Conservation (phyloP, 2,329 filamentous ascomycete species). For the Mycosphaerella sp. region DNA sequence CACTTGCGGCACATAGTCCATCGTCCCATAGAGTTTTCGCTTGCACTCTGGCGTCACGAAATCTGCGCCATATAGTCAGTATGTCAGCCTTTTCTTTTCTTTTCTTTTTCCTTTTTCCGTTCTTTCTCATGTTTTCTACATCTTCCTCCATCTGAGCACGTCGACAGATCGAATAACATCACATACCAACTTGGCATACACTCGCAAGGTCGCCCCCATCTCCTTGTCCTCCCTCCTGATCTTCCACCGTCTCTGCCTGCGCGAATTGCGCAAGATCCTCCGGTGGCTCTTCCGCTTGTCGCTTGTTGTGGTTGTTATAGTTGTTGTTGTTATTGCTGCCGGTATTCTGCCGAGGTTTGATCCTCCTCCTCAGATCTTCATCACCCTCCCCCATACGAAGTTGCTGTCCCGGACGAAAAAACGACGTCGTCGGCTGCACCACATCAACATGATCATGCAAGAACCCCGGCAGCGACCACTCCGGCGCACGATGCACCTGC, state of each 20-base stretch:
- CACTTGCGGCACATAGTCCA: slow-evolving; percentile 46
- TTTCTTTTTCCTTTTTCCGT: too few species aligned
- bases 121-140: too few species aligned
- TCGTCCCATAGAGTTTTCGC: slow-evolving; percentile 49
- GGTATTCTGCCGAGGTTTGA: too few species aligned
- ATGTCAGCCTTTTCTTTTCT: too few species aligned
- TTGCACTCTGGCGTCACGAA: slow-evolving; percentile 51
- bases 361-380: too few species aligned
- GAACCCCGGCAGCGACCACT: slow-evolving; percentile 54
- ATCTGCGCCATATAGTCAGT: slow-evolving; percentile 40
- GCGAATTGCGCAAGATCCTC: too few species aligned
- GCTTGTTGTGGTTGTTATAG: not conserved
- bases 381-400: too few species aligned
- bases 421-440: slow-evolving; percentile 56
- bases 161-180: too few species aligned
- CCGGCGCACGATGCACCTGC: slow-evolving; percentile 46
- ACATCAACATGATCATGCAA: slow-evolving; percentile 54
- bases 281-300: too few species aligned
- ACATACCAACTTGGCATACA: slow-evolving; percentile 4
- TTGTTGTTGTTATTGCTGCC: not conserved
- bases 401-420: slow-evolving; percentile 38
- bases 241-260: not conserved
- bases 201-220: not conserved
- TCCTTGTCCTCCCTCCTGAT: not conserved
- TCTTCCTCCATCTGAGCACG: too few species aligned